Percentiles rank a stretch among this genome's conserved stretches.
These are phyloP conservation scores for Nakaseomyces kungkrabaensis DNA, from an alignment of 1,139 yeast species.

Conservation along the genomic window DNA sequence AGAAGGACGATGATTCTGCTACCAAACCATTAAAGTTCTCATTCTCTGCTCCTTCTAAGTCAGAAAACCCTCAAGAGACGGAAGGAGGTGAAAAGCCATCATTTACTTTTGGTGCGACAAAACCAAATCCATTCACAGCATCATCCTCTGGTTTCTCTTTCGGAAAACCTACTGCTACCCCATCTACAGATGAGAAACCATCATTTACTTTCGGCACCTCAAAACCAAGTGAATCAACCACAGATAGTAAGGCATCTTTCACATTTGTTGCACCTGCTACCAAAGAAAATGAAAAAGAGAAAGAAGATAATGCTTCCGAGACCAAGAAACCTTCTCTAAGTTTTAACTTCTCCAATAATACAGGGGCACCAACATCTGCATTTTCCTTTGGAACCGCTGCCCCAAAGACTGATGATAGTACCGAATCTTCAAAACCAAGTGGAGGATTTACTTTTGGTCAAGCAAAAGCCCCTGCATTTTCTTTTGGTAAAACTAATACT, in stretches of 20 bases:
- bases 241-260: conserved; percentile 24
- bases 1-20: background rate
- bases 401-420: conserved; percentile 9
- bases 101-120: conserved; percentile 20
- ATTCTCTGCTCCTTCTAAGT: conserved; percentile 2
- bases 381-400: conserved; percentile 23
- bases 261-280: conserved; percentile 21
- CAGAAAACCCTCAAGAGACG: background rate
- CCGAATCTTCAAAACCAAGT: conserved; percentile 1
- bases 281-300: background rate
- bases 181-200: conserved; percentile 8
- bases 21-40: conserved; percentile 8
- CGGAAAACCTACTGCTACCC: conserved; percentile 19
- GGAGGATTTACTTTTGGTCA: conserved; percentile 6
- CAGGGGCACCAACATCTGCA: conserved; percentile 13
- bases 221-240: conserved; percentile 3
- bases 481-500: conserved; percentile 20
- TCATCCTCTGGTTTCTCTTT: conserved; percentile 20
- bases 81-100: conserved; percentile 13
- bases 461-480: conserved; percentile 21
- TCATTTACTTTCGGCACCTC: conserved; percentile 14
- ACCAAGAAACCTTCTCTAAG: conserved; percentile 26
- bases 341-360: conserved; percentile 21
- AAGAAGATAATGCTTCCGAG: conserved; percentile 7
- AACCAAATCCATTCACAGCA: conserved; percentile 5